Conservation (phyloP, 106 monocot genomes). For the Dactylorhiza incarnata region DNA sequence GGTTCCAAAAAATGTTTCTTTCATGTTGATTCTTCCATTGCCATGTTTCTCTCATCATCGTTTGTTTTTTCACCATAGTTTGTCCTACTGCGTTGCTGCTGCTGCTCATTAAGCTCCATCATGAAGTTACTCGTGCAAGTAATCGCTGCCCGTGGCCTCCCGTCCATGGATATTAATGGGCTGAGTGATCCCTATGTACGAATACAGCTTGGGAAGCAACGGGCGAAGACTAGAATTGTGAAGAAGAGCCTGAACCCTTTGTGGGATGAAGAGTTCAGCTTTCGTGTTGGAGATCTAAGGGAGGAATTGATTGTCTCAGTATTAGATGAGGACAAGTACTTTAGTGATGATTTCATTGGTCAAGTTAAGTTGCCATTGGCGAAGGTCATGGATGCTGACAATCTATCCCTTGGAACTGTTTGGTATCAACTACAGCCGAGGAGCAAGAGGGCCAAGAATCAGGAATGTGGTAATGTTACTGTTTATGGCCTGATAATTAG, state of each 20-base stretch:
- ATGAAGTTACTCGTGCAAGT: slow-evolving; percentile 65
- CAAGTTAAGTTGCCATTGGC: slow-evolving; percentile 36
- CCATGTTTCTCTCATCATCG: background rate
- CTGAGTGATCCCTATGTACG: slow-evolving; percentile 65
- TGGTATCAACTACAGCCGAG: slow-evolving; percentile 70
- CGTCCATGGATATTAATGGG: slow-evolving; percentile 46
- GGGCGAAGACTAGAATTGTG: slow-evolving; percentile 43
- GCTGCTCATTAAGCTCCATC: background rate
- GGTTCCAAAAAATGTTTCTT: background rate
- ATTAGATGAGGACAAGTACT: slow-evolving; percentile 61
- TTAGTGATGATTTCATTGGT: slow-evolving; percentile 57
- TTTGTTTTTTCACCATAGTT: background rate
- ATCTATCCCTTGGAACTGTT: slow-evolving; percentile 38
- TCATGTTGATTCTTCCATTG: background rate
- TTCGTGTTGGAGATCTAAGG: slow-evolving; percentile 46
- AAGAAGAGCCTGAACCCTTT: slow-evolving; percentile 48
- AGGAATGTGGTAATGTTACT: slow-evolving; percentile 50
- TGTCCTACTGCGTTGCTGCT: background rate
- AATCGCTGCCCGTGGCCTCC: slow-evolving; percentile 59
- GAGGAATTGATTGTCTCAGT: slow-evolving; percentile 51
- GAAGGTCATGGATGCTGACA: slow-evolving; percentile 39
- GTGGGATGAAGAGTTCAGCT: slow-evolving; percentile 78
- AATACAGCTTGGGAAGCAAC: slow-evolving; percentile 53
- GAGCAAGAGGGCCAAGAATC: slow-evolving; percentile 52
- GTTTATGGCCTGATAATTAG: background rate